phyloP scores from a whole-genome alignment of 2,329 filamentous ascomycete genomes.

The Fusarium pseudonygamai region DNA sequence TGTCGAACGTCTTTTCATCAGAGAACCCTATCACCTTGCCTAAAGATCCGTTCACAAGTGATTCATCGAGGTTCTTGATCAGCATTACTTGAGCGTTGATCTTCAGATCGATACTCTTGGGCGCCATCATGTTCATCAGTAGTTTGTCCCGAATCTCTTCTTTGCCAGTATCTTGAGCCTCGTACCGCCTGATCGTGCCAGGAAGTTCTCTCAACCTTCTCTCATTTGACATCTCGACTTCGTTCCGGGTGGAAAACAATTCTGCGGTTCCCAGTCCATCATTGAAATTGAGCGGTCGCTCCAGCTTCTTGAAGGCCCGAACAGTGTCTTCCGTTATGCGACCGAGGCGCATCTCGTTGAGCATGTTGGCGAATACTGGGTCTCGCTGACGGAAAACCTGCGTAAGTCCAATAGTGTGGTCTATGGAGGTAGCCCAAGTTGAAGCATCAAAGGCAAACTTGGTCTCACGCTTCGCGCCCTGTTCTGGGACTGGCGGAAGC shows the following conservation, averaged over 20 bases:
- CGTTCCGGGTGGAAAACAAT: slow-evolving; percentile 87
- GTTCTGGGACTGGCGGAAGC: slow-evolving; percentile 89
- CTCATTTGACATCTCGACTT: slow-evolving; percentile 89
- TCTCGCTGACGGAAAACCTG: slow-evolving; percentile 98
- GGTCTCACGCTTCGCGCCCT: slow-evolving; percentile 67
- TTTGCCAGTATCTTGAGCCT: slow-evolving; percentile 82
- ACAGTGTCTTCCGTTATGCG: slow-evolving; percentile 81
- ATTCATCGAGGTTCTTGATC: slow-evolving; percentile 98
- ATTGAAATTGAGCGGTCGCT: slow-evolving; percentile 74
- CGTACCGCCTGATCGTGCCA: slow-evolving; percentile 73
- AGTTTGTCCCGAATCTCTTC: slow-evolving; percentile 76
- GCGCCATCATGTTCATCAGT: slow-evolving; percentile 92
- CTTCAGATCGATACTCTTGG: slow-evolving; percentile 81
- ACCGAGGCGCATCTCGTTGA: slow-evolving; percentile 97
- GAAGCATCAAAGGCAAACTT: slow-evolving; percentile 94
- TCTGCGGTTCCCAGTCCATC: slow-evolving; percentile 81
- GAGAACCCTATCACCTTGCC: slow-evolving; percentile 74
- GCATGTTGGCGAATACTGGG: slow-evolving; percentile 86
- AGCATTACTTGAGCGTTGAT: slow-evolving; percentile 97
- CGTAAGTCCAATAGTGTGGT: slow-evolving; percentile 94
- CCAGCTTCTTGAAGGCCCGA: slow-evolving; percentile 76
- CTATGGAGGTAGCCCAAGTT: slow-evolving; percentile 91
- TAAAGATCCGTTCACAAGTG: slow-evolving; percentile 91
- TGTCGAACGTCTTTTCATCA: slow-evolving; percentile 52
- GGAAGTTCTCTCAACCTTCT: slow-evolving; percentile 76